phyloP scores from a whole-genome alignment of 2,329 filamentous ascomycete species.

The Aspergillus sp. region DNA sequence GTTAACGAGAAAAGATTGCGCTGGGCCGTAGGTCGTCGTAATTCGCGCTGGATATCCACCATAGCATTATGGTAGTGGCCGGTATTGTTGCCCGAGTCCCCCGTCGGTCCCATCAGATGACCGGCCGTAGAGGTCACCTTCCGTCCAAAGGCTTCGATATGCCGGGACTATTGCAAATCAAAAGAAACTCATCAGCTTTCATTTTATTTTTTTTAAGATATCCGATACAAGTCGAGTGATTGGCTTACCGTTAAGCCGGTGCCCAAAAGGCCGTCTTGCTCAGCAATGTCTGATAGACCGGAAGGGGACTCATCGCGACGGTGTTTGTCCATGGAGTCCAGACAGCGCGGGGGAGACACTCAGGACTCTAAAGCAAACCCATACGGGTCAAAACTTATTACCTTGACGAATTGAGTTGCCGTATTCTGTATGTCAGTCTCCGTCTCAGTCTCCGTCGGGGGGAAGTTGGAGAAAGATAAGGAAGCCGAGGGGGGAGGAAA shows the following conservation, averaged over 20 bases:
- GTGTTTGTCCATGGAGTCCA: conserved; percentile 35
- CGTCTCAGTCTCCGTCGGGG: no score
- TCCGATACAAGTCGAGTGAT: conserved; percentile 1
- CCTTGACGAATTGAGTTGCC: no score
- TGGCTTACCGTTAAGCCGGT: conserved; percentile 40
- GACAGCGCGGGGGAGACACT: conserved; percentile 11
- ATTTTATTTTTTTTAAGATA: no score
- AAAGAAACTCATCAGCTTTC: conserved; percentile 7
- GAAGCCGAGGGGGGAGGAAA: conserved; percentile 1
- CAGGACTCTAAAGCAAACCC: conserved; percentile 16
- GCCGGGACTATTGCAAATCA: conserved; percentile 56
- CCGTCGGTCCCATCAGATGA: conserved; percentile 68
- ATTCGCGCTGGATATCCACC: conserved; percentile 79
- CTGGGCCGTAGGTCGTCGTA: conserved; percentile 75
- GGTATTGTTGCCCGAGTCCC: conserved; percentile 42
- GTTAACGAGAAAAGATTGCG: conserved; percentile 86
- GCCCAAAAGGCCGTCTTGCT: conserved; percentile 39
- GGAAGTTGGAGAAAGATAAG: no score
- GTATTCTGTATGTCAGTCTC: no score
- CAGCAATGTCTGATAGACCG: conserved; percentile 34
- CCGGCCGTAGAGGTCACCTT: conserved; percentile 92
- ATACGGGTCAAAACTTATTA: conserved; percentile 8
- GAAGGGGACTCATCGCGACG: conserved; percentile 41
- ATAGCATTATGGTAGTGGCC: conserved; percentile 79
- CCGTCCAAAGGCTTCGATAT: conserved; percentile 83